phyloP scores from a whole-genome alignment of 2,329 filamentous ascomycete genomes.

The Zasmidium angulare region DNA sequence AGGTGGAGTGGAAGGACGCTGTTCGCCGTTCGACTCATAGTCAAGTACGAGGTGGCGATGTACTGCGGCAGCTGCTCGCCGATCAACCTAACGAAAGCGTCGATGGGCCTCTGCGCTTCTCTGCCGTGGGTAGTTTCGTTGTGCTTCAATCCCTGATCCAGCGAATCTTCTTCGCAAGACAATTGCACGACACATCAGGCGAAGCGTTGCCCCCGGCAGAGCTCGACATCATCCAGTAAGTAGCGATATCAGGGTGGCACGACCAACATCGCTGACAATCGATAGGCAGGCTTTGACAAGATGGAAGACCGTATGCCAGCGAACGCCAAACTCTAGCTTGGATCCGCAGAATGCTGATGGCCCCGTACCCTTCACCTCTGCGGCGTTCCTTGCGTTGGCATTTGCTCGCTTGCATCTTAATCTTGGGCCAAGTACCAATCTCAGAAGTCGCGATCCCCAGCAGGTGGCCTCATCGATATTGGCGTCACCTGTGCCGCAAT shows the following conservation, averaged over 20 bases:
- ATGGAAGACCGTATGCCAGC: constrained; percentile 39
- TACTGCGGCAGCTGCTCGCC: background rate
- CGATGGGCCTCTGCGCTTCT: constrained; percentile 21
- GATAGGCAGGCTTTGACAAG: constrained; percentile 27
- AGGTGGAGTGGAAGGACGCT: background rate
- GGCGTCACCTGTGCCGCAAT: constrained; percentile 43
- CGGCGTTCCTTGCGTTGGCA: constrained; percentile 47
- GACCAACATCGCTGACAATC: background rate
- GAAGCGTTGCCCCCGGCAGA: background rate
- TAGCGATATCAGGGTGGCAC: background rate
- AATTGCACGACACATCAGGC: background rate
- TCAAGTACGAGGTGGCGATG: background rate
- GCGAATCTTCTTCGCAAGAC: background rate
- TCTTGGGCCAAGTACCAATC: constrained; percentile 44
- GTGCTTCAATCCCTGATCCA: constrained; percentile 37
- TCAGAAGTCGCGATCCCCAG: constrained; percentile 46
- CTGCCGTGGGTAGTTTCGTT: constrained; percentile 33
- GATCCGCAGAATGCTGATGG: constrained; percentile 39
- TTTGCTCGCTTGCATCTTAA: constrained; percentile 50
- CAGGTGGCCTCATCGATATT: constrained; percentile 43
- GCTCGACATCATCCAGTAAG: constrained; percentile 14
- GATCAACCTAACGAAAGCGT: background rate
- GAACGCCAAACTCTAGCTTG: constrained; percentile 36
- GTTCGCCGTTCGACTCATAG: background rate
- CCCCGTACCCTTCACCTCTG: constrained; percentile 45